Evolutionary conservation across 495 filamentous ascomycete species (phyloP).

Genomic region (Tetracladium setigerum): DNA sequence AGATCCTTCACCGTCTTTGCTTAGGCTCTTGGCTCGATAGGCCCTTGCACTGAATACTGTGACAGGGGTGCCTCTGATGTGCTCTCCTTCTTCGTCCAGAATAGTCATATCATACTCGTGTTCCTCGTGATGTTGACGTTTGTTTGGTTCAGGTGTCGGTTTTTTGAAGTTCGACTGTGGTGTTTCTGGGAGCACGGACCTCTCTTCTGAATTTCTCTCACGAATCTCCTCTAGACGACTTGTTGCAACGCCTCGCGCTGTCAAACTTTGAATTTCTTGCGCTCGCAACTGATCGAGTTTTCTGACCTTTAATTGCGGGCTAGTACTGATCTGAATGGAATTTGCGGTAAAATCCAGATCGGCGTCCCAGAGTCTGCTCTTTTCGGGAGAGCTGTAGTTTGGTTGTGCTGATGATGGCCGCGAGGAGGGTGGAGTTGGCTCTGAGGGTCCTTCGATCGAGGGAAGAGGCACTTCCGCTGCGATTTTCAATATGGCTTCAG

Average conservation of each 20-base stretch:
- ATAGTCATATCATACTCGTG: slow-evolving; percentile 19
- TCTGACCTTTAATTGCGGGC: slow-evolving; percentile 43
- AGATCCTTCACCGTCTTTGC: slow-evolving; percentile 9
- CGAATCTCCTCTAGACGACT: slow-evolving; percentile 50
- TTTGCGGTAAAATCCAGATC: slow-evolving; percentile 58
- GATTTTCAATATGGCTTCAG: slow-evolving; percentile 7
- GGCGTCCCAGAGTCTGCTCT: slow-evolving; percentile 46
- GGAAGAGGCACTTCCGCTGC: slow-evolving; percentile 33
- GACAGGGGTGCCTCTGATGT: slow-evolving; percentile 46
- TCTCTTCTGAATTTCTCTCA: slow-evolving; percentile 39
- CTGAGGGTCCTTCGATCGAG: slow-evolving; percentile 35
- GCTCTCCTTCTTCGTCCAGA: slow-evolving; percentile 27
- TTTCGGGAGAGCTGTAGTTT: slow-evolving; percentile 34
- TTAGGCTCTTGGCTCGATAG: slow-evolving; percentile 25
- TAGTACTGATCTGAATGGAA: slow-evolving; percentile 53
- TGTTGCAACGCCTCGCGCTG: slow-evolving; percentile 49
- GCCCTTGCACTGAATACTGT: slow-evolving; percentile 33
- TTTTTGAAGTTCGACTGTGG: slow-evolving; percentile 23
- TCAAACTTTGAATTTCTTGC: slow-evolving; percentile 52
- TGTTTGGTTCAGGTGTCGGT: slow-evolving; percentile 23
- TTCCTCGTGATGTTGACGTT: slow-evolving; percentile 12
- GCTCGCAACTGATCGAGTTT: slow-evolving; percentile 48
- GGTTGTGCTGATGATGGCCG: slow-evolving; percentile 29
- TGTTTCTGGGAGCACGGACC: slow-evolving; percentile 28
- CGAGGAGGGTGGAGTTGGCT: slow-evolving; percentile 25